These are phyloP conservation scores for Fusarium palustre DNA, from an alignment of 2,329 filamentous ascomycete genomes.

Conservation along the genomic window DNA sequence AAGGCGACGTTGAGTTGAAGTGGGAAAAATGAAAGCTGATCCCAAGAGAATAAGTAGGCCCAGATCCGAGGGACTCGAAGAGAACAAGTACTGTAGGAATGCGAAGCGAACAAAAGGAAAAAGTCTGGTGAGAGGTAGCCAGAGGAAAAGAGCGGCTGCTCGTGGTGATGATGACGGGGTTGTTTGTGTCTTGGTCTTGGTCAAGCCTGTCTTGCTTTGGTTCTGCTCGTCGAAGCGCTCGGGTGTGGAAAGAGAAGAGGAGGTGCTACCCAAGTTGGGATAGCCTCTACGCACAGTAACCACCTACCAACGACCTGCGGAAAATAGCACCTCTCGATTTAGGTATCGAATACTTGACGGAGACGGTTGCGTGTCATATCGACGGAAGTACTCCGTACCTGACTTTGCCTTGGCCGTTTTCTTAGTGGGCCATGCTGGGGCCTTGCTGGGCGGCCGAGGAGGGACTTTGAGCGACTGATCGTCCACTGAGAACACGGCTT, in stretches of 20 bases:
- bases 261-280: slow-evolving; percentile 40
- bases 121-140: slow-evolving; percentile 21
- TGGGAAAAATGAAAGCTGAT: slow-evolving; percentile 33
- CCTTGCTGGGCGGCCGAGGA: slow-evolving; percentile 23
- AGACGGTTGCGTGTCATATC: not conserved
- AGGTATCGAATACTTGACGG: slow-evolving; percentile 26
- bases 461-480: slow-evolving; percentile 32
- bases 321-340: slow-evolving; percentile 4
- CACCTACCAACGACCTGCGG: slow-evolving; percentile 20
- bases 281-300: slow-evolving; percentile 24
- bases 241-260: slow-evolving; percentile 39
- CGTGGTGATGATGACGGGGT: slow-evolving; percentile 38
- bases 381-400: slow-evolving; percentile 33
- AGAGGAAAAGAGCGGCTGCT: slow-evolving; percentile 31
- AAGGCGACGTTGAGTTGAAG: slow-evolving; percentile 13
- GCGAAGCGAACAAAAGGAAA: slow-evolving; percentile 22
- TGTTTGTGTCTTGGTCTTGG: slow-evolving; percentile 38
- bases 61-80: slow-evolving; percentile 17
- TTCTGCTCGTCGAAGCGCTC: slow-evolving; percentile 37
- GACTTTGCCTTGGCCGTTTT: slow-evolving; percentile 19
- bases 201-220: slow-evolving; percentile 14
- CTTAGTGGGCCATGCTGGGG: slow-evolving; percentile 25
- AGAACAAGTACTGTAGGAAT: slow-evolving; percentile 15
- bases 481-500: slow-evolving; percentile 36
- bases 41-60: slow-evolving; percentile 30